Evolutionary conservation across 805 yeast species (phyloP).

Genomic region (Hanseniaspora vineae): DNA sequence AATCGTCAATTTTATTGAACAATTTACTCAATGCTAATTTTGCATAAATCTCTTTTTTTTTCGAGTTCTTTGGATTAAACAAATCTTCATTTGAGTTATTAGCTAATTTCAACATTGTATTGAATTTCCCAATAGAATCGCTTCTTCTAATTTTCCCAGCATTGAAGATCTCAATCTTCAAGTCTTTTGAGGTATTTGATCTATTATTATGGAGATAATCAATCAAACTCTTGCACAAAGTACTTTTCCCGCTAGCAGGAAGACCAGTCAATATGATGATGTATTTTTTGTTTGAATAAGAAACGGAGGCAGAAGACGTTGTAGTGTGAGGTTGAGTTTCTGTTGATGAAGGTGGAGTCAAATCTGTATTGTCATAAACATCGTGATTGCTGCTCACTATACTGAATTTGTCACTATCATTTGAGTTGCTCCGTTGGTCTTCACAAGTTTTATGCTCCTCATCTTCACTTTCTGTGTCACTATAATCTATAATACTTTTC

Average conservation of each 20-base stretch:
- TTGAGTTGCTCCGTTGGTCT: not conserved
- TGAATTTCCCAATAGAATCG: slow-evolving; percentile 25
- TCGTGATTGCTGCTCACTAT: not conserved
- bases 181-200: slow-evolving; percentile 8
- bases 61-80: slow-evolving; percentile 29
- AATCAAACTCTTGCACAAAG: slow-evolving; percentile 52
- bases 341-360: not conserved
- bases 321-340: no score
- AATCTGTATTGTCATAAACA: not conserved
- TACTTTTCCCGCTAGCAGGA: slow-evolving; percentile 69
- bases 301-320: no score
- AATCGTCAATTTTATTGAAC: slow-evolving; percentile 31
- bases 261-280: slow-evolving; percentile 63
- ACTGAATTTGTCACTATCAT: not conserved
- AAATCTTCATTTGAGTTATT: slow-evolving; percentile 27
- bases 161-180: slow-evolving; percentile 41
- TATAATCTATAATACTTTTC: not conserved
- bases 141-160: slow-evolving; percentile 63
- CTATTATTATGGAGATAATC: slow-evolving; percentile 33
- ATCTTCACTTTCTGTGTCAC: not conserved
- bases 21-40: slow-evolving; percentile 35
- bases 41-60: slow-evolving; percentile 39
- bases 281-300: slow-evolving; percentile 24
- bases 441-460: not conserved
- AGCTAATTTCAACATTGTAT: slow-evolving; percentile 15